Evolutionary conservation across 2,329 filamentous ascomycete genomes (phyloP).

Genomic region (Colletotrichum spaethianum): DNA sequence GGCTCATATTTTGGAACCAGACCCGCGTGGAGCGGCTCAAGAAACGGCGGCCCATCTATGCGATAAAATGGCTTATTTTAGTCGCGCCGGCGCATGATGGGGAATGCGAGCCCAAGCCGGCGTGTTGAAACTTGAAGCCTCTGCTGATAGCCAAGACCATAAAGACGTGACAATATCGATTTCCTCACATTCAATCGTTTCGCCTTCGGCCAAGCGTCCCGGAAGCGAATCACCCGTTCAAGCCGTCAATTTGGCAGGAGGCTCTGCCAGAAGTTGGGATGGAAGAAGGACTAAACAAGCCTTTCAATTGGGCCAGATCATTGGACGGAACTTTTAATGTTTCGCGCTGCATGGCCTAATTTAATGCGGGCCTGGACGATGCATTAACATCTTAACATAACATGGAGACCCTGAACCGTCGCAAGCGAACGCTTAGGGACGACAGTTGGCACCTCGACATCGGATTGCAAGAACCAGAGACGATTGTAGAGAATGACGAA

Average conservation of each 20-base stretch:
- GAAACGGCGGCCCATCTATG: neutral
- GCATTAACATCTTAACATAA: constrained; percentile 23
- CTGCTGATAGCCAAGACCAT: neutral
- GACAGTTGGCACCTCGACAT: constrained; percentile 14
- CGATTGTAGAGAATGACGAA: constrained; percentile 25
- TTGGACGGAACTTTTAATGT: constrained; percentile 27
- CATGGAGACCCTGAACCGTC: constrained; percentile 8
- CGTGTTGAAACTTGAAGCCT: neutral
- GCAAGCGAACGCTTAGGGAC: neutral
- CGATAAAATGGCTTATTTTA: neutral
- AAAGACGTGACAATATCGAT: neutral
- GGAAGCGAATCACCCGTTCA: constrained; percentile 18
- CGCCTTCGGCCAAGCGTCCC: constrained; percentile 9
- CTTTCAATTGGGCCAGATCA: constrained; percentile 21
- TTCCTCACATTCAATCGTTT: constrained; percentile 10
- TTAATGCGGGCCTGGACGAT: constrained; percentile 15
- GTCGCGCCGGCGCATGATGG: neutral
- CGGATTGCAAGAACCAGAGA: constrained; percentile 5
- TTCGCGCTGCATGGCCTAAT: constrained; percentile 20
- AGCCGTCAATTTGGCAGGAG: constrained; percentile 3
- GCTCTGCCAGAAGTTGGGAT: constrained; percentile 20
- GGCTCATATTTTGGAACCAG: neutral
- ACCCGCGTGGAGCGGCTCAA: neutral
- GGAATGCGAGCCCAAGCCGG: neutral
- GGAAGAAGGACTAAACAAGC: constrained; percentile 11